Percentiles rank a stretch among this genome's conserved stretches.
These are phyloP conservation scores for Alnus rubra DNA, from an alignment of 306 rosid genomes.

Conservation along the genomic window DNA sequence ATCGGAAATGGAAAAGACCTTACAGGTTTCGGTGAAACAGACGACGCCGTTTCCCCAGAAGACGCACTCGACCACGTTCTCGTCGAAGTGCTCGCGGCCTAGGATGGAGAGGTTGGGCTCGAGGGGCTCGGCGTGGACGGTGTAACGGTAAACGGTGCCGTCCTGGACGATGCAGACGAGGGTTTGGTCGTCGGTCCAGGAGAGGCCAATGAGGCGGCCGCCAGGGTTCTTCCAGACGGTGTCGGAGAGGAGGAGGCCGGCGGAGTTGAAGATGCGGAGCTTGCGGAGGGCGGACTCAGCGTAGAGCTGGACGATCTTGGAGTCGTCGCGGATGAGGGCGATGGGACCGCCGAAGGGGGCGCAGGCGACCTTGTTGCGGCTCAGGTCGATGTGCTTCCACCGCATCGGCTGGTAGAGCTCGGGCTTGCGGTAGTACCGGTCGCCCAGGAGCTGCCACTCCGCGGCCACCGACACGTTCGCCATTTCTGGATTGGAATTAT, in stretches of 20 bases:
- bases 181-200: constrained; percentile 89
- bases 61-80: constrained; percentile 80
- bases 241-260: constrained; percentile 71
- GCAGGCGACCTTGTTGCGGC: constrained; percentile 87
- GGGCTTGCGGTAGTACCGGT: constrained; percentile 89
- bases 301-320: constrained; percentile 97
- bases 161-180: constrained; percentile 86
- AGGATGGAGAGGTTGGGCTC: constrained; percentile 69
- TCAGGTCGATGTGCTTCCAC: constrained; percentile 83
- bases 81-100: constrained; percentile 79
- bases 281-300: constrained; percentile 94
- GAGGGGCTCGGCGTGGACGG: constrained; percentile 58
- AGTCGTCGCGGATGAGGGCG: constrained; percentile 94
- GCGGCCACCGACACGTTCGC: constrained; percentile 95
- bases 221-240: constrained; percentile 87
- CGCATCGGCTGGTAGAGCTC: constrained; percentile 72
- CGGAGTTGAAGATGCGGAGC: constrained; percentile 81
- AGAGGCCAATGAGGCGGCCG: constrained; percentile 70
- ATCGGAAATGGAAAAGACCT: constrained; percentile 68
- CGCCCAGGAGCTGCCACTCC: constrained; percentile 97
- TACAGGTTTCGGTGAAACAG: constrained; percentile 70
- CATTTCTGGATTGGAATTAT: constrained; percentile 36
- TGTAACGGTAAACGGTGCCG: constrained; percentile 84
- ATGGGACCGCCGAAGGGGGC: constrained; percentile 92
- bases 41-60: constrained; percentile 91